These are phyloP conservation scores for Gaeumannomyces tritici DNA, from an alignment of 2,329 filamentous ascomycete genomes.

Conservation along the genomic window DNA sequence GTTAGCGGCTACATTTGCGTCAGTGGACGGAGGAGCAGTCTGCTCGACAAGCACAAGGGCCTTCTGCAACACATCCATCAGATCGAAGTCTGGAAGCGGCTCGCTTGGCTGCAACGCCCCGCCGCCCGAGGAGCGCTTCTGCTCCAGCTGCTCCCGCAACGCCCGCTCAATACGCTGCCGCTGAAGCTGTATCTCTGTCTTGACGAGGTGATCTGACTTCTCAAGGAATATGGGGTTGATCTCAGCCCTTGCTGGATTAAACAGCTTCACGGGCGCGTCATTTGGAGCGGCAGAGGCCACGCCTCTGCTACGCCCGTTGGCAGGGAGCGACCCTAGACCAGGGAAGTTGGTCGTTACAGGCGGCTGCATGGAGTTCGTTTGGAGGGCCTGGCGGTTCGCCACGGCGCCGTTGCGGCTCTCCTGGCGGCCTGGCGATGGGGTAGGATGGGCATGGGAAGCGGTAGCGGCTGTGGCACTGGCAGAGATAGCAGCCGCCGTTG, in stretches of 20 bases:
- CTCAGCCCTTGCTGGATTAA: slow-evolving; percentile 47
- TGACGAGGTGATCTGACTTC: slow-evolving; percentile 77
- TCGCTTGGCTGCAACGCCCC: slow-evolving; percentile 36
- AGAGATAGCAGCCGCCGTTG: slow-evolving; percentile 1
- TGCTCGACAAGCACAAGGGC: slow-evolving; percentile 64
- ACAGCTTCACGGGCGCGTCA: slow-evolving; percentile 20
- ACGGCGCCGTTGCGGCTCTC: slow-evolving; percentile 4
- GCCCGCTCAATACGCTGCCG: slow-evolving; percentile 71
- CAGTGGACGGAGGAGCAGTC: slow-evolving; percentile 48
- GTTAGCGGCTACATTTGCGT: slow-evolving; percentile 44
- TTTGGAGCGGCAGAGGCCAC: slow-evolving; percentile 16
- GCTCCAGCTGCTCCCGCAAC: slow-evolving; percentile 68
- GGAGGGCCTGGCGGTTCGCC: slow-evolving; percentile 24
- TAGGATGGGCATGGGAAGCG: slow-evolving; percentile 6
- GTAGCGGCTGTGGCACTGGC: slow-evolving; percentile 3
- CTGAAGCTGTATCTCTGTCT: slow-evolving; percentile 71
- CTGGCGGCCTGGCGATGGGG: slow-evolving; percentile 1
- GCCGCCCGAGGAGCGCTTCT: slow-evolving; percentile 37
- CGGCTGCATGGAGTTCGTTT: slow-evolving; percentile 25
- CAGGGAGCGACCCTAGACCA: slow-evolving; percentile 10
- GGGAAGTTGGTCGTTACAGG: slow-evolving; percentile 14
- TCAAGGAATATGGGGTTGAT: slow-evolving; percentile 77
- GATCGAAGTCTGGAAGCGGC: slow-evolving; percentile 54
- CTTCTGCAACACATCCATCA: slow-evolving; percentile 62
- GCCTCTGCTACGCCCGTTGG: slow-evolving; percentile 3